Evolutionary conservation across 257 asterid species (phyloP).

Genomic region (Henckelia pumila): DNA sequence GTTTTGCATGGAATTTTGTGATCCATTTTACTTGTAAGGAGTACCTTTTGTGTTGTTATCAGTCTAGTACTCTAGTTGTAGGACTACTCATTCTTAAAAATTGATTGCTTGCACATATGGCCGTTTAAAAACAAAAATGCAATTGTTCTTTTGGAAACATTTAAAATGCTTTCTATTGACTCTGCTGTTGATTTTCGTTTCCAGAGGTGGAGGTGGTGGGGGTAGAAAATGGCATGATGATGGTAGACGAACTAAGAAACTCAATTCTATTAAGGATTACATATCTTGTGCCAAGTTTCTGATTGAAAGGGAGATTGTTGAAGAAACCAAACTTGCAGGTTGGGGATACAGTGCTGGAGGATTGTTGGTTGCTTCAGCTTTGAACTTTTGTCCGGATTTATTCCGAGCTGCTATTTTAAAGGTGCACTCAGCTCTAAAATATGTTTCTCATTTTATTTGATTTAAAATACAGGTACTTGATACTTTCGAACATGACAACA

Average conservation of each 20-base stretch:
- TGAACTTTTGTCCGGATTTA: conserved; percentile 67
- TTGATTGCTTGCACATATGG: conserved; percentile 1
- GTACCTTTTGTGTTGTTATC: not conserved
- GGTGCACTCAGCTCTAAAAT: conserved; percentile 38
- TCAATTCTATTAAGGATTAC: conserved; percentile 70
- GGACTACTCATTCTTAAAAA: conserved; percentile 5
- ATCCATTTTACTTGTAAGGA: not conserved
- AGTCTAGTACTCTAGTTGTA: not conserved
- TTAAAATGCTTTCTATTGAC: conserved; percentile 17
- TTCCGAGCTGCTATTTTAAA: conserved; percentile 87
- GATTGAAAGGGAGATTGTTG: conserved; percentile 60
- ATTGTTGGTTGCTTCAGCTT: conserved; percentile 86
- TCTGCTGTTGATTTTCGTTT: conserved; percentile 29
- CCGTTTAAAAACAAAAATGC: not conserved
- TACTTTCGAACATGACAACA: too few relatives aligned
- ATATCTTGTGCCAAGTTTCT: conserved; percentile 83
- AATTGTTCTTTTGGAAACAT: not conserved
- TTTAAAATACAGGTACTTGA: not conserved
- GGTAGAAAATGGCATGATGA: conserved; percentile 81
- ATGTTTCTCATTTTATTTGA: conserved; percentile 1
- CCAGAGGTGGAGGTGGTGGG: conserved; percentile 94
- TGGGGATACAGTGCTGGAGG: conserved; percentile 99
- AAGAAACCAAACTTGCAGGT: conserved; percentile 80
- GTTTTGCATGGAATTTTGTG: not conserved
- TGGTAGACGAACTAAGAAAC: conserved; percentile 69